These are phyloP conservation scores for Fusarium equiseti DNA, from an alignment of 2,329 filamentous ascomycete species.

Conservation along the genomic window DNA sequence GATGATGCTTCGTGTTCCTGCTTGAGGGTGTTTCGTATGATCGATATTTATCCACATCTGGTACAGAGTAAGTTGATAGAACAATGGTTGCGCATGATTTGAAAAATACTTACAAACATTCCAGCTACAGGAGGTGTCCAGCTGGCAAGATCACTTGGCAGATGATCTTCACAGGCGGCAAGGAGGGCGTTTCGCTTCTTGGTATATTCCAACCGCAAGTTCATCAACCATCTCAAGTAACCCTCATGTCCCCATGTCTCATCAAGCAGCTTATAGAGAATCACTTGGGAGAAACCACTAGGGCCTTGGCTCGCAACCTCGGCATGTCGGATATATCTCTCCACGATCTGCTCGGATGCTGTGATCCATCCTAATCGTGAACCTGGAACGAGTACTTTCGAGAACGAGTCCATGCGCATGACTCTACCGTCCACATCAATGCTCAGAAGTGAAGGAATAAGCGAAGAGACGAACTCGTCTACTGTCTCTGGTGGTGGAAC, in stretches of 20 bases:
- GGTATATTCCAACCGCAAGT: slow-evolving; percentile 85
- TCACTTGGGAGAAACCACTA: slow-evolving; percentile 83
- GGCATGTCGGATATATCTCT: slow-evolving; percentile 83
- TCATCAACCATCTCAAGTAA: slow-evolving; percentile 89
- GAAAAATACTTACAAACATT: slow-evolving; percentile 84
- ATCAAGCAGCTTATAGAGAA: slow-evolving; percentile 90
- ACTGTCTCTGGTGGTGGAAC: slow-evolving; percentile 70
- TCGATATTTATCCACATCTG: slow-evolving; percentile 81
- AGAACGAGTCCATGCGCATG: slow-evolving; percentile 91
- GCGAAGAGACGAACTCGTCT: slow-evolving; percentile 76
- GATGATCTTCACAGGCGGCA: slow-evolving; percentile 80
- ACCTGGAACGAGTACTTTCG: slow-evolving; percentile 88
- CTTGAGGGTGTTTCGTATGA: slow-evolving; percentile 73
- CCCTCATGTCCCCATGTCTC: slow-evolving; percentile 94
- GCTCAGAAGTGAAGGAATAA: slow-evolving; percentile 76
- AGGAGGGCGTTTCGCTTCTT: slow-evolving; percentile 81
- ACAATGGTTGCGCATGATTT: not conserved
- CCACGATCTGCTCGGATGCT: slow-evolving; percentile 84
- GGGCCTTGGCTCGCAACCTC: slow-evolving; percentile 90
- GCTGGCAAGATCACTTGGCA: slow-evolving; percentile 79
- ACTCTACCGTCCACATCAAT: slow-evolving; percentile 90
- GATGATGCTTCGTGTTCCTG: slow-evolving; percentile 63
- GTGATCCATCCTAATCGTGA: slow-evolving; percentile 90
- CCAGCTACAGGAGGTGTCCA: slow-evolving; percentile 87
- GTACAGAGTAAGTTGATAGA: not conserved